Conservation (phyloP, 2,329 filamentous ascomycete genomes). For the Ophiocordyceps robertsii region DNA sequence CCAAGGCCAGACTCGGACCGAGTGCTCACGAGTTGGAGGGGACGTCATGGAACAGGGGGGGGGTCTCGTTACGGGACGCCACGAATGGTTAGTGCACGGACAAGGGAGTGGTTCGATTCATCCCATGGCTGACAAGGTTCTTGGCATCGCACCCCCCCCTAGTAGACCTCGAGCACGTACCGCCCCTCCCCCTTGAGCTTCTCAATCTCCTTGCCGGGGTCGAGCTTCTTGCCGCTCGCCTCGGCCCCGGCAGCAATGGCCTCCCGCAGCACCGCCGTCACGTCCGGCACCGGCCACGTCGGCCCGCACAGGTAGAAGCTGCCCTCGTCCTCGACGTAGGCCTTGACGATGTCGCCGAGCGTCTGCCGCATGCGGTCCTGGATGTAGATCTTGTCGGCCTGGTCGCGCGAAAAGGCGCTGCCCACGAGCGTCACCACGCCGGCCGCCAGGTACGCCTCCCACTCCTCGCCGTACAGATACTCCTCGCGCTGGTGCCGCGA, state of each 20-base stretch:
- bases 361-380: conserved; percentile 95
- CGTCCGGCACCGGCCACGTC: conserved; percentile 96
- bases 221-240: conserved; percentile 63
- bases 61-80: no score
- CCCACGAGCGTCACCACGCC: conserved; percentile 92
- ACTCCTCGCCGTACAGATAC: conserved; percentile 97
- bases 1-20: no score
- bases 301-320: conserved; percentile 96
- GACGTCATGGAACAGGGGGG: no score
- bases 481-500: conserved; percentile 96
- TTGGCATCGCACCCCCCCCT: conserved; percentile 15
- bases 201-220: conserved; percentile 85
- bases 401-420: conserved; percentile 88
- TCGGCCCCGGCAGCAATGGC: conserved; percentile 68
- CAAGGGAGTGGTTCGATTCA: no score
- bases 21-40: no score
- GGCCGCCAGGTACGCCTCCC: conserved; percentile 94
- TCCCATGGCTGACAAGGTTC: no score
- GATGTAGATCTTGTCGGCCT: conserved; percentile 98
- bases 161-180: conserved; percentile 97
- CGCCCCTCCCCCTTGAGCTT: conserved; percentile 86
- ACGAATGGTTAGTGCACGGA: no score
- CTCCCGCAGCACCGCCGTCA: conserved; percentile 87
- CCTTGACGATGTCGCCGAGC: conserved; percentile 65
- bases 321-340: conserved; percentile 78